Base-by-base conservation (phyloP, 2,329 filamentous ascomycete genomes). In the Exophiala spinifera region DNA sequence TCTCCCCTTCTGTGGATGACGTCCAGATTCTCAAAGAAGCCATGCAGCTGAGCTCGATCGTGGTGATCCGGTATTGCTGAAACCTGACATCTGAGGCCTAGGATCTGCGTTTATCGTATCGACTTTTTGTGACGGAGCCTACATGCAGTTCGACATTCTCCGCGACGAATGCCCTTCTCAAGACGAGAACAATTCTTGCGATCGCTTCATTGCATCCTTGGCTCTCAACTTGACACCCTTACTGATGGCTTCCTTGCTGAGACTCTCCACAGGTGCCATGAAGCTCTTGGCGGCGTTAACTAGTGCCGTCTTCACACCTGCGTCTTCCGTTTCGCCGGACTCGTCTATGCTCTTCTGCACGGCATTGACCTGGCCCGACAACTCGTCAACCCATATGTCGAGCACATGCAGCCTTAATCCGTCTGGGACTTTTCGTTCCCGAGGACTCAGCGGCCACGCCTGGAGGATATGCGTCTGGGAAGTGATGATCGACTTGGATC, bases 311-410 rank as follows among this genome's bases (percentile, higher is more conserved):
- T 53, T 48, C n/a, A 28, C 13, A 21, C 31, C 17, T 19, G 51
- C 33, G 5, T 21, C 8, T 10, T 33, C 44, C 10, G 34, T 44
- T 13, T 56, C 48, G 7, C 45, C 51, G 10, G 44, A 33, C 20
- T 56, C 28, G 14, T 39, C 46, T 1, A 40, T n/a, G 21, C 15
- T 36, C n/a, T 50, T 51, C 37, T 52, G 51, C 28, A 47, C 48
- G 8, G 33, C 45, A 39, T 25, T 33, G 33, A 55, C n/a, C 44
- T 55, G 56, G 4, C 56, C 51, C 6, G 43, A 33, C 64, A 91
- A 72, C 78, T 96, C 91, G 70, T 97, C 94, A 7, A 95, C 81
- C 83, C 88, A 97, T 50, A 97, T 81, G 74, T 99, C 94, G 60
- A 95, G 72, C 13, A 91, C 81, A 72, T 99, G 94, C 70, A 95